These are phyloP conservation scores for Collybia nuda DNA, from an alignment of 768 basidiomycete genomes.

Conservation along the genomic window DNA sequence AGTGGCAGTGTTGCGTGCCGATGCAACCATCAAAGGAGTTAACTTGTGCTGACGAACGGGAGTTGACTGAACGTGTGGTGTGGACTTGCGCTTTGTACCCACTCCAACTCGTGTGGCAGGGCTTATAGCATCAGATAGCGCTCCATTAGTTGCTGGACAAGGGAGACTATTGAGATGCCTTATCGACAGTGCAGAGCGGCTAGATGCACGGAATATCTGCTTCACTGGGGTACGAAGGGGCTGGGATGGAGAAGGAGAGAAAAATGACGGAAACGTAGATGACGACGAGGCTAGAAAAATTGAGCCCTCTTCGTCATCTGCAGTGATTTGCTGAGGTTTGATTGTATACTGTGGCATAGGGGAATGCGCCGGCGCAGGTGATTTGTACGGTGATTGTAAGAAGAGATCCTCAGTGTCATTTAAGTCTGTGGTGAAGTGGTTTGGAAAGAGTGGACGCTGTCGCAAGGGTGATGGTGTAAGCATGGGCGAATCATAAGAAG, in stretches of 20 bases:
- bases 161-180: constrained; percentile 30
- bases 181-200: constrained; percentile 41
- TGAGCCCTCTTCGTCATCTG: constrained; percentile 57
- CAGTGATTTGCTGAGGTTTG: constrained; percentile 41
- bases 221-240: constrained; percentile 66
- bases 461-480: constrained; percentile 65
- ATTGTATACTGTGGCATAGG: constrained; percentile 30
- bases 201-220: constrained; percentile 36
- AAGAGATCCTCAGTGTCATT: constrained; percentile 51
- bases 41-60: constrained; percentile 53
- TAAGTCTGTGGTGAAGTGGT: constrained; percentile 18
- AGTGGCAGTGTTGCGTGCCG: constrained; percentile 34
- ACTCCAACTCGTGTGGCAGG: constrained; percentile 34
- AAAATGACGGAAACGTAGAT: constrained; percentile 36
- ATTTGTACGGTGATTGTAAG: constrained; percentile 51
- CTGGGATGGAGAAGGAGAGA: constrained; percentile 42
- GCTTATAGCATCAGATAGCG: constrained; percentile 11
- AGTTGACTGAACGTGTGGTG: constrained; percentile 43
- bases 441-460: constrained; percentile 39
- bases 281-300: constrained; percentile 56
- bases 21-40: constrained; percentile 47
- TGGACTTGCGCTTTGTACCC: constrained; percentile 70
- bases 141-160: constrained; percentile 9
- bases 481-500: constrained; percentile 56
- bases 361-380: constrained; percentile 39